Evolutionary conservation across 306 rosid species (phyloP).

Genomic region (Quercus glauca): DNA sequence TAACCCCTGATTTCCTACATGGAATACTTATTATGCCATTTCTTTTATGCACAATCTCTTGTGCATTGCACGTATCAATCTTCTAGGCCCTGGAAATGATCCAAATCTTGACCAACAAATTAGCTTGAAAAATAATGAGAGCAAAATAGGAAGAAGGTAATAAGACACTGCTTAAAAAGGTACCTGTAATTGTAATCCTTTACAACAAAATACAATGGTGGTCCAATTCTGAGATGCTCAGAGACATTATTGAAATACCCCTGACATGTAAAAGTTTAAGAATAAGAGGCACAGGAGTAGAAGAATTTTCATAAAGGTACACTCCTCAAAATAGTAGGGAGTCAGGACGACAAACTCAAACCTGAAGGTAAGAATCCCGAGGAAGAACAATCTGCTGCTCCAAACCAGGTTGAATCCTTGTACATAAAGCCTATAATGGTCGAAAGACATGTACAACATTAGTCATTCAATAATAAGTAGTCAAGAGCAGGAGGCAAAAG

Average conservation of each 20-base stretch:
- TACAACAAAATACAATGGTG: slow-evolving; percentile 92
- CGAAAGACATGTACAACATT: slow-evolving; percentile 8
- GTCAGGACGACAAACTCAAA: slow-evolving; percentile 25
- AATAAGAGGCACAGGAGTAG: slow-evolving; percentile 10
- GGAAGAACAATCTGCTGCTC: slow-evolving; percentile 99
- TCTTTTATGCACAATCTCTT: background rate
- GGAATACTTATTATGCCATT: background rate
- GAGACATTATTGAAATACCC: slow-evolving; percentile 74
- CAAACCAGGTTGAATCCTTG: slow-evolving; percentile 83
- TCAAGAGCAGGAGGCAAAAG: background rate
- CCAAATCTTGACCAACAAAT: background rate
- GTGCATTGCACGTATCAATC: background rate
- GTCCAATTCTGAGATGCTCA: slow-evolving; percentile 90
- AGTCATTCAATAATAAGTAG: slow-evolving; percentile 3
- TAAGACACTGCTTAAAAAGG: slow-evolving; percentile 13
- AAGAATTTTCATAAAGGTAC: slow-evolving; percentile 17
- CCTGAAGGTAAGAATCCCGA: slow-evolving; percentile 98
- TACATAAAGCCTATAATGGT: slow-evolving; percentile 65
- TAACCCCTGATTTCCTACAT: background rate
- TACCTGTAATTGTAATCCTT: slow-evolving; percentile 90
- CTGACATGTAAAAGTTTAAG: slow-evolving; percentile 36
- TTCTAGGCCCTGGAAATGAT: slow-evolving; percentile 9
- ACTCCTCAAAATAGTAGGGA: slow-evolving; percentile 6
- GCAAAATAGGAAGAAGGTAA: slow-evolving; percentile 4
- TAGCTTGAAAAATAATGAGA: slow-evolving; percentile 11